Evolutionary conservation across 768 basidiomycete genomes (phyloP), one percentile per base, ranked within the genome.

Genomic region (Lactarius trivialis): DNA sequence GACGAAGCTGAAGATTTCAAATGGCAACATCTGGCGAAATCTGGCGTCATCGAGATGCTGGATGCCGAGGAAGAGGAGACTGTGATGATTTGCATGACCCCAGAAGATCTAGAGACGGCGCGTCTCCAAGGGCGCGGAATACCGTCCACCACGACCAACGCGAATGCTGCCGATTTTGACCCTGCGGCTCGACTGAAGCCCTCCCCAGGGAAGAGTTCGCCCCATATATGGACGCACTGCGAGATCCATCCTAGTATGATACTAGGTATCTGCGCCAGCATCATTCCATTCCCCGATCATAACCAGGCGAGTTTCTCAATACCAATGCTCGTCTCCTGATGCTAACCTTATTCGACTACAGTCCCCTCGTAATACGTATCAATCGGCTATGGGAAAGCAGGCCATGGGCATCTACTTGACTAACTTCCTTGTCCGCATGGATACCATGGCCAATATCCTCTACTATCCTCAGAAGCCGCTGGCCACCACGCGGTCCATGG

Each of bases 371-470:
- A 99, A 99, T 72, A 99, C 96, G 4, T 99, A 99, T 71, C 96
- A 99, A 77, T 98, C 96, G 50, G 96, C 96, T 56, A 99, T 99
- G 96, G 97, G 97, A 69, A 99, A 99, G 78, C 96, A 99, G 84
- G 96, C 96, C 12, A 99, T 99, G 96, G 96, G 97, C 55, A 93
- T 98, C 67, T 97, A 91, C 76, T 82, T 98, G 37, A 98, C 96
- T 37, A 99, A 98, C 75, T 99, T 96, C 81, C 84, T 97, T 68
- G 89, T 98, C 68, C 93, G 96, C 58, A 96, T 98, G 93, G 96
- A 99, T 74, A 99, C 97, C 11, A 98, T 98, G 96, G 93, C 96
- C 68, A 99, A 99, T 71, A 97, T 99, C 66, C 82, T 99, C 50
- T 99, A 97, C 75, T 99, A 99, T 73, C 96, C 96, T 30, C 96